Evolutionary conservation across 495 filamentous ascomycete species (phyloP), one percentile per base, ranked within the genome.

Genomic region (Neurospora sp.): DNA sequence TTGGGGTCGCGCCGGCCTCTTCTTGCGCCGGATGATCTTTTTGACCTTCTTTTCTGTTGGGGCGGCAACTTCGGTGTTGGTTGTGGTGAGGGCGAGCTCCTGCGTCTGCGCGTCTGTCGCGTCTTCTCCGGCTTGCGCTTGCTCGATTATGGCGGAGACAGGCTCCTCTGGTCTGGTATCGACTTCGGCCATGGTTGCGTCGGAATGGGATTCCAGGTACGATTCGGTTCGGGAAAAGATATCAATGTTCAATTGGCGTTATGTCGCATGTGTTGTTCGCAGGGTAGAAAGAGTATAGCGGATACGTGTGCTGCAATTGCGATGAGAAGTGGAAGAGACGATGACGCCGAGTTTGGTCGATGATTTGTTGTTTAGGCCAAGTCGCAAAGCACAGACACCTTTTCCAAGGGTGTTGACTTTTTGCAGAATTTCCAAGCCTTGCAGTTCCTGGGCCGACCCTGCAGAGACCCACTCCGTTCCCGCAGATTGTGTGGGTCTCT

Each of bases 1-100:
- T 82, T 98, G 88, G 1, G 86, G 84, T 45, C 88, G 85, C 59
- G 91, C 92, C 1, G 92, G 89, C 16, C 91, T 85, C 79, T 90
- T 91, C 81, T 91, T 91, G 20, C 82, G 77, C 65, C 90, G 88
- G 68, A 90, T 89, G 68, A 89, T 87, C 78, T 90, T 91, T 78
- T 91, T 91, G 40, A 88, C 84, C 74, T 89, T 89, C 72, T 86
- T 84, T 42, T 87, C 83, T 69, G 80, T 74, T 16, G 84, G 82
- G 38, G 82, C 74, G 3, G 85, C 81, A 37, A 87, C 83, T 69
- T 88, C 87, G 71, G 78, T 83, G 76, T 68, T 82, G 3, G 79
- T 78, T 3, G 81, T 81, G 38, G 81, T 74, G 44, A 85, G 76
- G 18, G 81, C 82, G 41, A 79, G 72, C 41, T 69, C 77, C 76